These are phyloP conservation scores for Physcia stellaris DNA, from an alignment of 495 filamentous ascomycete genomes.

Conservation along the genomic window DNA sequence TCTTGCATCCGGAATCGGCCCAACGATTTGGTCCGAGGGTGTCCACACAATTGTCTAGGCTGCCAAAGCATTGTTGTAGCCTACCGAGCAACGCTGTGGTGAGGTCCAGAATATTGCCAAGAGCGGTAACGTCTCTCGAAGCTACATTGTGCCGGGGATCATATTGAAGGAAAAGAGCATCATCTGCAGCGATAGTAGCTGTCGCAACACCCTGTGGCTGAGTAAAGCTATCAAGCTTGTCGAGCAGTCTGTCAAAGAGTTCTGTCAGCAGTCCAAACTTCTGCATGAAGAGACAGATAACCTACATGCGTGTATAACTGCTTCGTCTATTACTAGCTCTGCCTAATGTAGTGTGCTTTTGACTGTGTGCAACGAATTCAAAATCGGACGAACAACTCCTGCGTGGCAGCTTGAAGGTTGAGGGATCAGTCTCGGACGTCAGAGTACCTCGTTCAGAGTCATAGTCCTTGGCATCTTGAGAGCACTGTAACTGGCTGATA, in stretches of 20 bases:
- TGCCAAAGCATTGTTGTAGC: slow-evolving; percentile 1
- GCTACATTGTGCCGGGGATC: not conserved
- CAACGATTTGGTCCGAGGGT: too few species aligned
- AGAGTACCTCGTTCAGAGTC: not conserved
- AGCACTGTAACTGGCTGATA: not conserved
- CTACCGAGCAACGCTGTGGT: slow-evolving; percentile 8
- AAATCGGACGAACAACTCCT: too few species aligned
- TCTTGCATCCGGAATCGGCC: slow-evolving; percentile 6
- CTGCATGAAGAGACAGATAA: slow-evolving; percentile 1
- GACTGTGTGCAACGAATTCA: too few species aligned
- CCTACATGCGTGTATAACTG: not conserved
- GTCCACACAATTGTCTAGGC: not conserved
- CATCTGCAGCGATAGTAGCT: slow-evolving; percentile 8
- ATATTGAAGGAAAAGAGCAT: slow-evolving; percentile 13
- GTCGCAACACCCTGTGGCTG: not conserved
- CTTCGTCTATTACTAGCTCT: not conserved
- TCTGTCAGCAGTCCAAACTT: too few species aligned
- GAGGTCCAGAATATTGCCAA: slow-evolving; percentile 7
- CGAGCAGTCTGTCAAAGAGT: slow-evolving; percentile 11
- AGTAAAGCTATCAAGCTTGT: slow-evolving; percentile 8
- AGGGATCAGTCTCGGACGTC: not conserved
- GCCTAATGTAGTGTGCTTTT: not conserved
- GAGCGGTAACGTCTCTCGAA: slow-evolving; percentile 3
- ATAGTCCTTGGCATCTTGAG: not conserved
- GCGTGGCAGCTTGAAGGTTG: not conserved